Percentiles rank a stretch among this genome's conserved stretches.
Conservation (phyloP, 495 filamentous ascomycete species). For the Tuber microsphaerosporum region DNA sequence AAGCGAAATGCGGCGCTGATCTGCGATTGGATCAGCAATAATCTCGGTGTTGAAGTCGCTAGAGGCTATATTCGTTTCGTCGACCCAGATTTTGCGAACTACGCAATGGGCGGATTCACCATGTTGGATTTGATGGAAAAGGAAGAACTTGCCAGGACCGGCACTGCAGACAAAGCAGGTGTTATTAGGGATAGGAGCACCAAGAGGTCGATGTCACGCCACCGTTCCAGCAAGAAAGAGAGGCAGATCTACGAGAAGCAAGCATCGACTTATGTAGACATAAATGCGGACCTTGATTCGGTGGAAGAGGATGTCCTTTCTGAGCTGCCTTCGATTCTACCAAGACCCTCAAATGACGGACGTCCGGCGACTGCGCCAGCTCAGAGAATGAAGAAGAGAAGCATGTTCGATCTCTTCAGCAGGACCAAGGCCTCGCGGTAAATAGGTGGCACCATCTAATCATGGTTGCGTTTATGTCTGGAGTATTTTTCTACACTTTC, state of each 20-base stretch:
- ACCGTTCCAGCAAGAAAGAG: constrained; percentile 29
- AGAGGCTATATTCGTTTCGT: constrained; percentile 66
- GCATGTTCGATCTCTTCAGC: constrained; percentile 37
- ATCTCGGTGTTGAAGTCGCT: constrained; percentile 55
- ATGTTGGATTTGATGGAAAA: constrained; percentile 40
- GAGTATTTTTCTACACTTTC: not conserved
- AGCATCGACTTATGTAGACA: not conserved
- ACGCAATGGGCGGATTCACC: constrained; percentile 36
- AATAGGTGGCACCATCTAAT: not conserved
- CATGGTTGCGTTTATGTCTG: not conserved
- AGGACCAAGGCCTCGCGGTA: constrained; percentile 23
- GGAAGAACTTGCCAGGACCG: constrained; percentile 33
- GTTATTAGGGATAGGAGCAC: constrained; percentile 32
- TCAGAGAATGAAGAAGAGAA: constrained; percentile 35
- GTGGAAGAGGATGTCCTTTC: constrained; percentile 19
- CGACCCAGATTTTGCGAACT: constrained; percentile 39
- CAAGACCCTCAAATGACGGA: constrained; percentile 12
- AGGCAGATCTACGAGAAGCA: constrained; percentile 25
- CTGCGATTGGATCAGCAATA: constrained; percentile 59
- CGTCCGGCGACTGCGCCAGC: constrained; percentile 19
- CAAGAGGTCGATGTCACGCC: constrained; percentile 34
- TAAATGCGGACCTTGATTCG: not conserved
- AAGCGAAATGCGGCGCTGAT: constrained; percentile 73
- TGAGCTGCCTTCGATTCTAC: constrained; percentile 16
- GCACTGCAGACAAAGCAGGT: constrained; percentile 25